Conservation (phyloP, 768 basidiomycete species). For the Pisolithus orientalis region DNA sequence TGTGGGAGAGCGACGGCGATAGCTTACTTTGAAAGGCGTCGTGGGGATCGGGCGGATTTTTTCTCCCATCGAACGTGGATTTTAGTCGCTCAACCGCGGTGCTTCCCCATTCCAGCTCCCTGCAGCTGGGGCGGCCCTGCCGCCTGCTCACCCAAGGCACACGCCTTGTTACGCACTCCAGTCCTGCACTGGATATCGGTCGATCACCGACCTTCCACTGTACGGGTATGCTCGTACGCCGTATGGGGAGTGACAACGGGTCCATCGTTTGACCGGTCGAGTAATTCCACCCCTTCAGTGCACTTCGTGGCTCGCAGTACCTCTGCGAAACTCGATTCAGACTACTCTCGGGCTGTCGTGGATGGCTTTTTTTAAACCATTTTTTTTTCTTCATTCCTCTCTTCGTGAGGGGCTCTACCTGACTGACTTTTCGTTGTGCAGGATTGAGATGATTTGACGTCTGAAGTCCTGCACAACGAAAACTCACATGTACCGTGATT, state of each 20-base stretch:
- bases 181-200: not conserved
- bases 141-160: not conserved
- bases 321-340: conserved; percentile 12
- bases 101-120: no score
- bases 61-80: conserved; percentile 2
- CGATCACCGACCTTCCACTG: not conserved
- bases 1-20: conserved; percentile 6
- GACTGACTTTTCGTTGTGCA: no score
- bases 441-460: no score
- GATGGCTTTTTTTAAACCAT: not conserved
- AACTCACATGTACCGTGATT: no score
- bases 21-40: conserved; percentile 44
- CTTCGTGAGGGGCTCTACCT: conserved; percentile 1
- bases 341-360: conserved; percentile 9
- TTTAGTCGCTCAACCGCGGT: conserved; percentile 3
- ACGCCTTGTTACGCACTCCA: not conserved
- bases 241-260: conserved; percentile 1
- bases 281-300: conserved; percentile 3
- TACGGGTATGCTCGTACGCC: not conserved
- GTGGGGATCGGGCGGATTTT: conserved; percentile 41
- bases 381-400: conserved; percentile 4
- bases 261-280: not conserved
- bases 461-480: no score
- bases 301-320: conserved; percentile 10
- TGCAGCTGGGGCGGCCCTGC: not conserved